Percentiles rank a stretch among this genome's conserved stretches.
Evolutionary conservation across 2,329 filamentous ascomycete genomes (phyloP).

Genomic region (Xylariaceae sp.): DNA sequence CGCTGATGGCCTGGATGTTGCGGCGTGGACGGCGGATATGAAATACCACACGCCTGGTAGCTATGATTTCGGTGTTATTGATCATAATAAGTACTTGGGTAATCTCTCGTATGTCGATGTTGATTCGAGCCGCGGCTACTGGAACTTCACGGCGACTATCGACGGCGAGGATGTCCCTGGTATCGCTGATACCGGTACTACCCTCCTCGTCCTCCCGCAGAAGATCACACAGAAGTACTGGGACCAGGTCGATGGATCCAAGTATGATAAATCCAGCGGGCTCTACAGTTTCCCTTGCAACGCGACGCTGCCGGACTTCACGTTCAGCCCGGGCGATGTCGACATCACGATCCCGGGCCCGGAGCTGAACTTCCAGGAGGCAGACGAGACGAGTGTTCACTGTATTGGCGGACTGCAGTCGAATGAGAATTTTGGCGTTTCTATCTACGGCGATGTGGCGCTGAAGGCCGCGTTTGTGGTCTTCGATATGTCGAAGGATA

Average conservation of each 20-base stretch:
- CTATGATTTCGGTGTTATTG: slow-evolving; percentile 38
- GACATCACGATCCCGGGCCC: background rate
- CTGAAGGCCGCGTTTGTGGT: background rate
- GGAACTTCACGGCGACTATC: slow-evolving; percentile 29
- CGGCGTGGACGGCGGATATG: slow-evolving; percentile 35
- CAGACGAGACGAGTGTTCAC: background rate
- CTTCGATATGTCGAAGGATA: background rate
- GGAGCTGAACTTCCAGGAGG: background rate
- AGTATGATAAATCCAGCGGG: slow-evolving; percentile 36
- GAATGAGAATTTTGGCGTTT: background rate
- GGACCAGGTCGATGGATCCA: slow-evolving; percentile 40
- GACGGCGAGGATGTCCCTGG: slow-evolving; percentile 32
- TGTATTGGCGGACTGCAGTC: background rate
- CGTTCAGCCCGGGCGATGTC: background rate
- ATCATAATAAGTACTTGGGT: slow-evolving; percentile 33
- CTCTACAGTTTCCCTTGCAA: slow-evolving; percentile 45
- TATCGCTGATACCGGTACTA: slow-evolving; percentile 57
- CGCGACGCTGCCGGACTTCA: background rate
- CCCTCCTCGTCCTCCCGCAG: slow-evolving; percentile 55
- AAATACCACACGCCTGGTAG: slow-evolving; percentile 31
- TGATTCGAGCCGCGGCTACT: slow-evolving; percentile 34
- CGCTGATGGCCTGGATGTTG: slow-evolving; percentile 27
- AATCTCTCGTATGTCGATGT: slow-evolving; percentile 32
- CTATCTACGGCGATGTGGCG: background rate
- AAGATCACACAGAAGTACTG: slow-evolving; percentile 48